Evolutionary conservation across 108 stramenopile species (phyloP), one percentile per base, ranked within the genome.

Genomic region (Chaetoceros tenuissimus): DNA sequence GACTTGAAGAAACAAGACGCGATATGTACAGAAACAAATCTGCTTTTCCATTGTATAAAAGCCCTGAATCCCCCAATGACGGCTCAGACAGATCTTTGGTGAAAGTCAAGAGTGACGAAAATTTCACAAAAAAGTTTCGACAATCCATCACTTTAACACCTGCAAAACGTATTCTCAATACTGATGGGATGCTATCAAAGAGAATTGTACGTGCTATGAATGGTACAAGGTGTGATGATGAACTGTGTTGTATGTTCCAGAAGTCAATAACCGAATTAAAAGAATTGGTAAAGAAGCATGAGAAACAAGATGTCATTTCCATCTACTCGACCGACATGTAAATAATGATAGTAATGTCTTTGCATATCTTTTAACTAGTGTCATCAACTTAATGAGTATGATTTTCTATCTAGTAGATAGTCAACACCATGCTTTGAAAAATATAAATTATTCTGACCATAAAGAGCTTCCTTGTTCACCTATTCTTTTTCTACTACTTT

Each of bases 151-250:
- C 34, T 13, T 40, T 40, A 40, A 13, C 13, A 5, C 5, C 34
- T 40, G 34, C 34, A 10, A 40, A 13, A 13, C 5, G 34, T 13
- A 10, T 13, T 10, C 34, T 10, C 13, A 30, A 45, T 62, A 17
- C 30, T 44, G n/a, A n/a, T n/a, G 47, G 63, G 28, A n/a, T 22
- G 45, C 21, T 44, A 77, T 56, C 72, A 7, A 51, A 63, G 44
- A 44, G 24, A 22, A 72, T 82, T 31, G 77, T 81, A 18, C 27
- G 40, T 2, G 55, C 70, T 44, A 87, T 91, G 85, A 78, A 91
- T 68, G 89, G 89, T 7, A 79, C 64, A 2, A 67, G 74, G 26
- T 81, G 84, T 48, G 89, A 91, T 49, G 89, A 91, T 64, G 89
- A 83, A 54, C 52, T 91, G 40, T 80, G 72, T 18, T 85, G 82